These are phyloP conservation scores for Grosmannia serpens DNA, from an alignment of 2,329 filamentous ascomycete species.

Conservation along the genomic window DNA sequence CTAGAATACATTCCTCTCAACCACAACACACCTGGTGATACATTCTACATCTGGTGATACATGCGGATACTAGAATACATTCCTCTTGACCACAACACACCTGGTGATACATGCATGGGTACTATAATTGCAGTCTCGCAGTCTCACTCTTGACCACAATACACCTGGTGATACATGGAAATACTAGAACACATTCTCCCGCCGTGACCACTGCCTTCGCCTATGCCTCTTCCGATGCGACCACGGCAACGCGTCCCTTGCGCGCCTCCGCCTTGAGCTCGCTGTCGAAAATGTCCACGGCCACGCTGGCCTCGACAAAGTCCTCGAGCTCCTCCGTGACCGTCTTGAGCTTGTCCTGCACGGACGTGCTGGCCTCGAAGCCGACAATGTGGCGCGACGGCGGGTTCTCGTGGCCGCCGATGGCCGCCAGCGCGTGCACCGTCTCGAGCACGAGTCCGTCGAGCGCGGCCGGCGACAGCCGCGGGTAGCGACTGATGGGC, in stretches of 20 bases:
- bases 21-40: too few species aligned
- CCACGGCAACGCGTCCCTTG: constrained; percentile 16
- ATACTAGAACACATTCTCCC: too few species aligned
- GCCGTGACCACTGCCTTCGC: not conserved
- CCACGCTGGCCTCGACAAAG: constrained; percentile 80
- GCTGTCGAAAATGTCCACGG: constrained; percentile 63
- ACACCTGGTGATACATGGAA: too few species aligned
- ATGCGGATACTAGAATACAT: too few species aligned
- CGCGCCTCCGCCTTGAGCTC: constrained; percentile 41
- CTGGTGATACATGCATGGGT: too few species aligned
- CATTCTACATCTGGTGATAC: too few species aligned
- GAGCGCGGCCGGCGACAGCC: constrained; percentile 54
- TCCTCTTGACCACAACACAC: too few species aligned
- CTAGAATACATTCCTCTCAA: too few species aligned
- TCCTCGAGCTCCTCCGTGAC: constrained; percentile 94
- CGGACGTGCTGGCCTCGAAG: constrained; percentile 71
- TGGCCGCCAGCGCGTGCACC: constrained; percentile 79
- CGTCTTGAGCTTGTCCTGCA: constrained; percentile 93
- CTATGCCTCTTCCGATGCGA: not conserved
- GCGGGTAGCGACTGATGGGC: constrained; percentile 60
- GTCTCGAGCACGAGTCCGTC: constrained; percentile 76
- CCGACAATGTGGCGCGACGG: constrained; percentile 91
- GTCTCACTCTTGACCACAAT: too few species aligned
- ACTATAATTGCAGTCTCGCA: too few species aligned
- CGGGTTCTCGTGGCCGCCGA: constrained; percentile 92